Evolutionary conservation across 2,329 filamentous ascomycete genomes (phyloP).

Genomic region (Trichoderma brevicompactum): DNA sequence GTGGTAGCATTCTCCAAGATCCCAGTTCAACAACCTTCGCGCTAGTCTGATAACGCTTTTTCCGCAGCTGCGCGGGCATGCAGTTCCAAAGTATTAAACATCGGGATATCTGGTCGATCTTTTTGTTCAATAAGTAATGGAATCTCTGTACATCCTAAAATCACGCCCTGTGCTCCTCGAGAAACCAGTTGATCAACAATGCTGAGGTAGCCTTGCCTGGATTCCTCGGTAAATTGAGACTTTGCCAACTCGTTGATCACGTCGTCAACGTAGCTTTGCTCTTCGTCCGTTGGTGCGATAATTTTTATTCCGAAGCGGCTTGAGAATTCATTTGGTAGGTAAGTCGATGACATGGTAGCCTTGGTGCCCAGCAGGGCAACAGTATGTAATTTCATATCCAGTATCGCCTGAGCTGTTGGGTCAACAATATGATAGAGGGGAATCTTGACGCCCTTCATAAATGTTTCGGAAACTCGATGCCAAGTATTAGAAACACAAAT

Average conservation of each 20-base stretch:
- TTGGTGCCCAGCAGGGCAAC: slow-evolving; percentile 29
- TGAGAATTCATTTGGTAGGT: slow-evolving; percentile 24
- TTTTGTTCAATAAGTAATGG: slow-evolving; percentile 30
- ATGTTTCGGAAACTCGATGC: slow-evolving; percentile 33
- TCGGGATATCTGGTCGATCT: slow-evolving; percentile 26
- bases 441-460: slow-evolving; percentile 33
- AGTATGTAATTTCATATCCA: slow-evolving; percentile 1
- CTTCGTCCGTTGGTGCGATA: slow-evolving; percentile 29
- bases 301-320: slow-evolving; percentile 25
- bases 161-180: slow-evolving; percentile 30
- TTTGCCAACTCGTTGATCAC: slow-evolving; percentile 27
- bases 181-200: slow-evolving; percentile 28
- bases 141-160: slow-evolving; percentile 33
- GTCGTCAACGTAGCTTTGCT: slow-evolving; percentile 27
- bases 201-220: slow-evolving; percentile 22
- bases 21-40: too few relatives aligned
- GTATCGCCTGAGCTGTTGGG: slow-evolving; percentile 27
- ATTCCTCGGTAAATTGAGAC: slow-evolving; percentile 17
- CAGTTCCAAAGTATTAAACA: slow-evolving; percentile 31
- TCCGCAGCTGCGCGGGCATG: slow-evolving; percentile 30
- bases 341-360: slow-evolving; percentile 30
- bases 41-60: slow-evolving; percentile 5
- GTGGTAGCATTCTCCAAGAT: neutral
- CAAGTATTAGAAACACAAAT: slow-evolving; percentile 31
- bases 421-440: slow-evolving; percentile 31